Conservation (phyloP, 768 basidiomycete species). For the Boletus tylopilopsis region DNA sequence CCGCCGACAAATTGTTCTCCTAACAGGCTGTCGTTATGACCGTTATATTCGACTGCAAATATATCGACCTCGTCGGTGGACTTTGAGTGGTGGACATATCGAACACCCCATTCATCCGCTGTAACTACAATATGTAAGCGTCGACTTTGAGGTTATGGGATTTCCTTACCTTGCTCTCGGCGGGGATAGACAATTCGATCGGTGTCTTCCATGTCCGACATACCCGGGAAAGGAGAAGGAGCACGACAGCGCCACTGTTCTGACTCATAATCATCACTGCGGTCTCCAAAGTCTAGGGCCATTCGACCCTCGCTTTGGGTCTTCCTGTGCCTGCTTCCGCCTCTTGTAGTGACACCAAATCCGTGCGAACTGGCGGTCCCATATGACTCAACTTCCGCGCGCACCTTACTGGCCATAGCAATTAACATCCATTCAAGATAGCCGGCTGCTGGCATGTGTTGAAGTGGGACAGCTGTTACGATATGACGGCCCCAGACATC, state of each 20-base stretch:
- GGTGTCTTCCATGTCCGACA: slow-evolving; percentile 11
- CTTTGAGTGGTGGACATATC: slow-evolving; percentile 5
- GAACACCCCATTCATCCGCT: slow-evolving; percentile 32
- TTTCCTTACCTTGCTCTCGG: slow-evolving; percentile 18
- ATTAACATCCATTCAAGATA: slow-evolving; percentile 32
- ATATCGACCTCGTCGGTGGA: slow-evolving; percentile 13
- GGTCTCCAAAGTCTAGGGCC: slow-evolving; percentile 34
- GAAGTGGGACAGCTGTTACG: slow-evolving; percentile 44
- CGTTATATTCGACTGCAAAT: slow-evolving; percentile 23
- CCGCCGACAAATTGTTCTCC: slow-evolving; percentile 20
- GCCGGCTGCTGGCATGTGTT: slow-evolving; percentile 32
- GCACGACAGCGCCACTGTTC: slow-evolving; percentile 25
- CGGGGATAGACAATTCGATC: slow-evolving; percentile 31
- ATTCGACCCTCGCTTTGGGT: slow-evolving; percentile 42
- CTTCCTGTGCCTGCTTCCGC: slow-evolving; percentile 44
- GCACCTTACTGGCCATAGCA: slow-evolving; percentile 19
- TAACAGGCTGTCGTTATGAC: slow-evolving; percentile 24
- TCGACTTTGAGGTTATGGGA: neutral
- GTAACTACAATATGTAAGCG: slow-evolving; percentile 7
- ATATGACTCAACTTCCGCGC: slow-evolving; percentile 16
- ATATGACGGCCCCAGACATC: slow-evolving; percentile 65
- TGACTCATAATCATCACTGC: slow-evolving; percentile 14
- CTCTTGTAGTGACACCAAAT: neutral
- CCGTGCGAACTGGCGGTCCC: slow-evolving; percentile 3
- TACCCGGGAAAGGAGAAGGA: slow-evolving; percentile 21